Percentiles rank a stretch among this genome's conserved stretches.
These are phyloP conservation scores for Syzygium jambos DNA, from an alignment of 345 rosid species.

Conservation along the genomic window DNA sequence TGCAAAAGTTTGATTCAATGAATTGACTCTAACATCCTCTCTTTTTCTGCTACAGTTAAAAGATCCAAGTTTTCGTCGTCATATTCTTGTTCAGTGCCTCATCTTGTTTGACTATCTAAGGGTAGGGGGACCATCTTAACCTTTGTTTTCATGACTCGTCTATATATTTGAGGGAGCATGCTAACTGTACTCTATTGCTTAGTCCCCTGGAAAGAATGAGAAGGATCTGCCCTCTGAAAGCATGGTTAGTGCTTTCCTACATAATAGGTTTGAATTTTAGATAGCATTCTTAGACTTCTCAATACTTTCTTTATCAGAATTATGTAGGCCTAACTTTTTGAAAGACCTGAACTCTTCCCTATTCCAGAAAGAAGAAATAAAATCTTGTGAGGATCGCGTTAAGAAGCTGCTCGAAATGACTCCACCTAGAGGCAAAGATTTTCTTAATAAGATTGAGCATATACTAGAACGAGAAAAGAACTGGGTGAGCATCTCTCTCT, in stretches of 20 bases:
- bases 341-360: not conserved
- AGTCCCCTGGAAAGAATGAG: constrained; percentile 96
- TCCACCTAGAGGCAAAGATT: constrained; percentile 90
- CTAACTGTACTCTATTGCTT: not conserved
- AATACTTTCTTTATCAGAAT: not conserved
- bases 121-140: constrained; percentile 32
- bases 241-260: constrained; percentile 57
- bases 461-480: constrained; percentile 90
- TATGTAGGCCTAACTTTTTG: not conserved
- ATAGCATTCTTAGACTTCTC: not conserved
- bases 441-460: constrained; percentile 78
- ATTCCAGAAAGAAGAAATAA: constrained; percentile 84
- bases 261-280: not conserved
- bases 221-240: constrained; percentile 88
- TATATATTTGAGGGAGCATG: not conserved
- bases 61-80: constrained; percentile 96
- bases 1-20: not conserved
- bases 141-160: not conserved
- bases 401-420: constrained; percentile 85
- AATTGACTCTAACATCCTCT: not conserved
- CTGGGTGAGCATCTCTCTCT: constrained; percentile 49
- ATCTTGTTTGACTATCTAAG: constrained; percentile 85
- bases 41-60: constrained; percentile 50
- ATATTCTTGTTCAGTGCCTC: constrained; percentile 95
- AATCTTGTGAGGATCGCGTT: constrained; percentile 76